Percentiles rank a stretch among this genome's conserved stretches.
These are phyloP conservation scores for Cyberlindnera nakhonratchasimensis DNA, from an alignment of 805 yeast genomes.

Conservation along the genomic window DNA sequence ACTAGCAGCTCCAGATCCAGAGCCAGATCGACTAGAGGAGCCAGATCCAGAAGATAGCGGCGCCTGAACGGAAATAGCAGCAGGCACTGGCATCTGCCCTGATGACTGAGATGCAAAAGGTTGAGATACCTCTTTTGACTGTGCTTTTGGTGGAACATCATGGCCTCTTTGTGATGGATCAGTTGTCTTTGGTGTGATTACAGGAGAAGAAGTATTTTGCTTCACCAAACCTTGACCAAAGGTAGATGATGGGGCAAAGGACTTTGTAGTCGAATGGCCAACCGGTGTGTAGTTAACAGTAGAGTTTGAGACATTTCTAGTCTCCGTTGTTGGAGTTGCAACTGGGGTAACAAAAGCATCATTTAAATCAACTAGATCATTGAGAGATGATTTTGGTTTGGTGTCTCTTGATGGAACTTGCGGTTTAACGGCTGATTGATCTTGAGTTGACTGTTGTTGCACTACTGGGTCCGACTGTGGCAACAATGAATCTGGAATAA, in stretches of 20 bases:
- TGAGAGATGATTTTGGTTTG: conserved; percentile 51
- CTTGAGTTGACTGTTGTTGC: conserved; percentile 17
- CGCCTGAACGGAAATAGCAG: not conserved
- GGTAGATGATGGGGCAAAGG: conserved; percentile 76
- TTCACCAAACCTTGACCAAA: conserved; percentile 74
- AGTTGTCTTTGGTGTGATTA: not conserved
- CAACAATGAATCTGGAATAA: conserved; percentile 65
- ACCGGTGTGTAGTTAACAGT: conserved; percentile 30
- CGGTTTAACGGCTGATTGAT: conserved; percentile 14
- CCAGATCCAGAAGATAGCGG: no score
- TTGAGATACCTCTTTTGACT: conserved; percentile 4
- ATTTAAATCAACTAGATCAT: conserved; percentile 60
- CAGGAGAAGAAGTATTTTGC: conserved; percentile 26
- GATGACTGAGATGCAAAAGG: not conserved
- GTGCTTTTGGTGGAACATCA: not conserved
- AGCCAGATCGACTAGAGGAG: conserved; percentile 8
- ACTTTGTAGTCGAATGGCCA: conserved; percentile 30
- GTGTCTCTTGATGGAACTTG: conserved; percentile 37
- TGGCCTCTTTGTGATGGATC: not conserved
- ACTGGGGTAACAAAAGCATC: conserved; percentile 48
- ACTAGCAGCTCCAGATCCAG: not conserved
- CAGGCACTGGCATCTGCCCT: not conserved
- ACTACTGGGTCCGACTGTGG: conserved; percentile 22
- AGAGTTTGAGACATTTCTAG: conserved; percentile 26
- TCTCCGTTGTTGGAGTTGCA: conserved; percentile 26